Evolutionary conservation across 352 stramenopile genomes (phyloP), one percentile per base, ranked within the genome.

Genomic region (Pythium brachiatum): DNA sequence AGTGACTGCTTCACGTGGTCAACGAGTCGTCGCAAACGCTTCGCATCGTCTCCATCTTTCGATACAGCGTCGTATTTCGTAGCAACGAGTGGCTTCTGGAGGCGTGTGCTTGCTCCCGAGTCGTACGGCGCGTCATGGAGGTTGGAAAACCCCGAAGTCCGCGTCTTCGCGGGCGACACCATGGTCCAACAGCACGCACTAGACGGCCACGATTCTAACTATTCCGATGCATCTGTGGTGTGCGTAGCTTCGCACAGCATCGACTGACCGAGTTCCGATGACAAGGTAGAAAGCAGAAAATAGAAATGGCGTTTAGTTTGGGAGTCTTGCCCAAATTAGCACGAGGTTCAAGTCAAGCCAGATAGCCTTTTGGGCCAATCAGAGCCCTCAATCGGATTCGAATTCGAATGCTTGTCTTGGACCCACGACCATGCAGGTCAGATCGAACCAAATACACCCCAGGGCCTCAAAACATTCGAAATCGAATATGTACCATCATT

Each of bases 1-100:
- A 76, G 55, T 26, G 69, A 27, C 48, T 76, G 69, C 21, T 57
- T 70, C 7, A 79, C 62, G 20, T 68, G 62, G 11, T 54, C 36
- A 15, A 66, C 54, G 6, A 79, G 31, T 2, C 57, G 62, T 3
- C 46, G 39, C 11, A 77, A 52, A 13, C 62, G 65, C 26, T 51
- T 44, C 59, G 67, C 66, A 1, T 23, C 6, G 15, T 70, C 52
- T 16, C 53, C 50, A 9, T 38, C 39, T 64, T 29, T 1, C n/a
- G 23, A 8, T 27, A n/a, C 1, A 18, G 26, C 1, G 1, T 56
- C 47, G 36, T 63, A 59, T 23, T 63, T 63, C 13, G 12, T 15
- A 6, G 38, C 34, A 3, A 5, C 32, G 3, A 50, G 38, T 7
- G 39, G 31, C 9, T 32, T 43, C 39, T 43, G 12, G 39, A 53